phyloP scores from a whole-genome alignment of 371 early-diverging fungal genomes.

The Blastocladiella emersonii region DNA sequence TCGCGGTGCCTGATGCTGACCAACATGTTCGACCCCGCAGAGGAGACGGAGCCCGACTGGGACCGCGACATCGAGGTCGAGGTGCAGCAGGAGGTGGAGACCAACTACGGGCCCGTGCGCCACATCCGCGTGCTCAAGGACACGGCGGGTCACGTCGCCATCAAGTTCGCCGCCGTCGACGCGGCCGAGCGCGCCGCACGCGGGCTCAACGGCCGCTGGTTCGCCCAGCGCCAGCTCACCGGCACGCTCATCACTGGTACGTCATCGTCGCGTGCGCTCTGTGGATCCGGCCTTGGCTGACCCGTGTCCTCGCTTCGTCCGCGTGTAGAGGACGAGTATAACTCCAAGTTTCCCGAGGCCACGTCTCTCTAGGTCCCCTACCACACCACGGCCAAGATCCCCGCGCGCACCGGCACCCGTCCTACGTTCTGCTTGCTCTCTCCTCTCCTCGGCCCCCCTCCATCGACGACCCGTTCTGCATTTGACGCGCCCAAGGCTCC shows the following conservation, averaged over 20 bases:
- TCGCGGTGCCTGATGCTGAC: slow-evolving; percentile 45
- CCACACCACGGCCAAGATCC: too few relatives aligned
- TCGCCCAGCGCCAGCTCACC: slow-evolving; percentile 45
- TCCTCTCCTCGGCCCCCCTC: too few relatives aligned
- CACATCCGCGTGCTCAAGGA: slow-evolving; percentile 29
- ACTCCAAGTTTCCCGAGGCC: too few relatives aligned
- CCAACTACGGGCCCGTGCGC: slow-evolving; percentile 58
- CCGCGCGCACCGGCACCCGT: too few relatives aligned
- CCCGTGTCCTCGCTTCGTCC: too few relatives aligned
- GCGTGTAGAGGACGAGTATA: slow-evolving; percentile 24
- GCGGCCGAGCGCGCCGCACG: slow-evolving; percentile 36
- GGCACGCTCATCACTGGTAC: slow-evolving; percentile 44
- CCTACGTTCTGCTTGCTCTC: too few relatives aligned
- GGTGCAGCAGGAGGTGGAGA: slow-evolving; percentile 58
- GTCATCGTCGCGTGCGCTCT: too few relatives aligned
- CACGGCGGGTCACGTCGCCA: slow-evolving; percentile 29
- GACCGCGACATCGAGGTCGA: slow-evolving; percentile 74
- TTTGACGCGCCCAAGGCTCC: too few relatives aligned
- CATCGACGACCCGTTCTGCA: too few relatives aligned
- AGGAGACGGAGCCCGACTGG: slow-evolving; percentile 83
- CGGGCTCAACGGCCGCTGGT: slow-evolving; percentile 38
- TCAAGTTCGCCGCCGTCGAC: slow-evolving; percentile 45
- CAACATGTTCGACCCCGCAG: slow-evolving; percentile 85
- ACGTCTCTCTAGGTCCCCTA: too few relatives aligned
- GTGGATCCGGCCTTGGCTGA: too few relatives aligned